Base-by-base conservation (phyloP, 75 land plant genomes). In the Isoetes taiwanensis region DNA sequence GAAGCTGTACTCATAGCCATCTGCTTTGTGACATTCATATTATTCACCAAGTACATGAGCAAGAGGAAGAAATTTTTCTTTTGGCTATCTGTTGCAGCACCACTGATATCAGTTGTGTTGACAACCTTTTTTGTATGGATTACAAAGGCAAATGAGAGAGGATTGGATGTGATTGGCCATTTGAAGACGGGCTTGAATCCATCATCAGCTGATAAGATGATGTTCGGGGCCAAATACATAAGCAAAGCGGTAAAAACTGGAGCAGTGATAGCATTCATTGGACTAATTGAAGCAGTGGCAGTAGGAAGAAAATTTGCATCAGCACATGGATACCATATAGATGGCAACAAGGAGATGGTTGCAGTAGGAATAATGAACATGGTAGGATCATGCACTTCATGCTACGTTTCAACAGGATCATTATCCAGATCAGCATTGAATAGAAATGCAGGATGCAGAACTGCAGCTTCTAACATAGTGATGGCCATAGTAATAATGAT, bases 361-460 rank as follows among this genome's bases (percentile, higher is more conserved):
- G 50, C 50, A 6, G 4, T 46, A 6, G 50, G 50, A 46, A 46
- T 46, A 23, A n/a, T 46, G 50, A 46, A 46, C 50, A 46, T 46
- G 19, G 25, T 23, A 23, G 50, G 50, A 23, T 46, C 50, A 6
- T 46, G 50, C 50, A 46, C 23, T 16, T 46, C 50, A 5, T 46
- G 50, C 16, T 46, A 46, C 50, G 25, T 46, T 23, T 19, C 50
- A n/a, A 46, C 50, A 19, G 90, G 86, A 14, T 77, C 93, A 2
- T 83, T 86, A 55, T 86, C 93, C 2, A 30, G 93, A 37, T 76
- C 91, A 1, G 87, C 87, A 1, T 86, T 86, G 64, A 86, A 86
- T 64, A 76, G 43, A 61, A 83, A 80, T 54, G 88, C 93, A 20
- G 93, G 93, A 39, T 83, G 88, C 70, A 80, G 77, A 52, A 83